Base-by-base conservation (phyloP, 73 alveolate species). In the Paramecium sonneborni region DNA sequence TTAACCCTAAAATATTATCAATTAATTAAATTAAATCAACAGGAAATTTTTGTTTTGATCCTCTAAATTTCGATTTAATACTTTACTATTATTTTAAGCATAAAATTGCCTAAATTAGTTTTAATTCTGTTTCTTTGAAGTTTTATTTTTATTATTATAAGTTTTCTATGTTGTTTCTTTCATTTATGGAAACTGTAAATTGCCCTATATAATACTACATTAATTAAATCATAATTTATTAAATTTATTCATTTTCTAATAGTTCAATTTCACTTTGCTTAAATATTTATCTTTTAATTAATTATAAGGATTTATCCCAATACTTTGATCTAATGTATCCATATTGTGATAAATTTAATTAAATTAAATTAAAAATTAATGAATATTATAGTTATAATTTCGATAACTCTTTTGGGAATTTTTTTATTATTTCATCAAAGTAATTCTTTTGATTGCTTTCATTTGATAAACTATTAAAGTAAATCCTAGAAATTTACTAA, bases 221-320 rank as follows among this genome's bases (percentile, higher is more conserved):
- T 32, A 62, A 62, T 12, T 24, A 26, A 30, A 62, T 32, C 20
- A 62, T 62, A 12, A 62, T 62, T 26, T 62, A 14, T 24, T 62
- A 12, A 26, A 12, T 62, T 62, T 62, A 62, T 62, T 62, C 84
- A 62, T 44, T 62, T 6, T 62, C 84, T 14, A 62, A 30, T 2
- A 30, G 46, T 62, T 62, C 84, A 62, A 62, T 62, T 62, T 62
- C 84, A 62, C 84, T 62, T 30, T 26, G 48, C 24, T 62, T 62
- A 32, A 62, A 62, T 62, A 62, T 62, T 26, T 62, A 26, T 28
- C 24, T 62, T 62, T 62, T 62, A 6, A 62, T 26, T n/a, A 62
- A 62, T 32, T 62, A 43, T 2, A 62, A 30, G 6, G 84, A 62
- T 62, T 62, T 62, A 30, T 62, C 84, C 84, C 84, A 62, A 62